These are phyloP conservation scores for Cladosporium sp. DNA, from an alignment of 2,329 filamentous ascomycete genomes.

Conservation along the genomic window DNA sequence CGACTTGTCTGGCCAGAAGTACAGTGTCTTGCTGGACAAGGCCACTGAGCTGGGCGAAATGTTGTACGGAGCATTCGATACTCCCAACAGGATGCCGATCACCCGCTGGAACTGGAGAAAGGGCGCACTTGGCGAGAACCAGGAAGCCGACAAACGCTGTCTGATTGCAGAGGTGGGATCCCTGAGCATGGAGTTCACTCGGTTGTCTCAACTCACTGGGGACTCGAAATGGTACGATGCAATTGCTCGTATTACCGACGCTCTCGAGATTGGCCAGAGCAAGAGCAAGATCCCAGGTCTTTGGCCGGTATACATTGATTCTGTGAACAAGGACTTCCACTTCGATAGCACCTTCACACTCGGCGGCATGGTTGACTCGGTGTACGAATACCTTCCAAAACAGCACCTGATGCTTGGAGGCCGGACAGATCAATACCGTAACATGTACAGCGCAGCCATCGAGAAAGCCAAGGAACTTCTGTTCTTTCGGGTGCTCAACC, in stretches of 20 bases:
- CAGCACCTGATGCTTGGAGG: constrained; percentile 33
- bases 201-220: constrained; percentile 63
- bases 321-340: constrained; percentile 36
- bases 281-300: constrained; percentile 60
- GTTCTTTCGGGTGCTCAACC: constrained; percentile 46
- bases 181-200: constrained; percentile 62
- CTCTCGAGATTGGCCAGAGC: constrained; percentile 56
- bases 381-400: constrained; percentile 39
- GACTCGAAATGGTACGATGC: constrained; percentile 64
- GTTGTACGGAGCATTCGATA: constrained; percentile 67
- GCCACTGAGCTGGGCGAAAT: constrained; percentile 64
- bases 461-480: constrained; percentile 49
- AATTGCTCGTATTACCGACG: constrained; percentile 57
- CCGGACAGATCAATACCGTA: constrained; percentile 39
- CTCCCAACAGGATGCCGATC: constrained; percentile 66
- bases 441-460: constrained; percentile 49
- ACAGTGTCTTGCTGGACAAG: constrained; percentile 59
- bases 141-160: constrained; percentile 36
- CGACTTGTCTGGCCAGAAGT: constrained; percentile 59
- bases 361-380: constrained; percentile 37
- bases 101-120: constrained; percentile 57
- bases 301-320: constrained; percentile 60
- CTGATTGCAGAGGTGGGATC: constrained; percentile 58
- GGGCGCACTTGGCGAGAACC: constrained; percentile 29
- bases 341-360: constrained; percentile 34